Conservation (phyloP, 495 filamentous ascomycete genomes). For the Penicillium coffeae region DNA sequence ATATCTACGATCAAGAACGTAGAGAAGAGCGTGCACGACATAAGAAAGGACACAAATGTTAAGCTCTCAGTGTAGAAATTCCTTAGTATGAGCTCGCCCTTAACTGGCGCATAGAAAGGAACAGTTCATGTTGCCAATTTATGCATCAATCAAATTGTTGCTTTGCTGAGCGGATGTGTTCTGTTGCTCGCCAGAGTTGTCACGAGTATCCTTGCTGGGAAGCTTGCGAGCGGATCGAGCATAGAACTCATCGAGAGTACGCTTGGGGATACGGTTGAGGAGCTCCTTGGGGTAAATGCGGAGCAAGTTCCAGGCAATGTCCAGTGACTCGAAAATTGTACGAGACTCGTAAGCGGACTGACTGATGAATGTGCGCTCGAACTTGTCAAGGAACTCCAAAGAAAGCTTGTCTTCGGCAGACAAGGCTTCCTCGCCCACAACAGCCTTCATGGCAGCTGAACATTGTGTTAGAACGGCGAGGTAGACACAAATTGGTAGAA, state of each 20-base stretch:
- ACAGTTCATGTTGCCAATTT: constrained; percentile 3
- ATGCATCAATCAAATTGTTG: constrained; percentile 62
- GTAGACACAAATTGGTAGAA: background rate
- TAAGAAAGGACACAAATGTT: background rate
- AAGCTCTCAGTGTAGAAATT: background rate
- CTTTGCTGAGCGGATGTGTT: constrained; percentile 33
- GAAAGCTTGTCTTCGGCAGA: constrained; percentile 95
- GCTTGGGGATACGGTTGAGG: constrained; percentile 95
- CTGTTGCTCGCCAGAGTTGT: constrained; percentile 56
- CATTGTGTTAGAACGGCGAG: constrained; percentile 5
- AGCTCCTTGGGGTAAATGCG: constrained; percentile 96
- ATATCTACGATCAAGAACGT: background rate
- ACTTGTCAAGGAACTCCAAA: constrained; percentile 97
- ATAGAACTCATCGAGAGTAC: constrained; percentile 91
- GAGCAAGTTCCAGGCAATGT: constrained; percentile 92
- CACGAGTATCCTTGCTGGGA: constrained; percentile 65
- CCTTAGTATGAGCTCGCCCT: background rate
- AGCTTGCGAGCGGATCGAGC: constrained; percentile 57
- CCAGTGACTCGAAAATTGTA: constrained; percentile 85
- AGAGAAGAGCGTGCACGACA: background rate
- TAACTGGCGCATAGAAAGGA: background rate
- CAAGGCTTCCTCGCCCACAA: constrained; percentile 96
- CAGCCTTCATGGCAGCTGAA: constrained; percentile 93
- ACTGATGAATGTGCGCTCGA: constrained; percentile 87
- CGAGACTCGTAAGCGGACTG: constrained; percentile 91